Base-by-base conservation (phyloP, 768 basidiomycete species). In the Candolleomyces aberdarensis region DNA sequence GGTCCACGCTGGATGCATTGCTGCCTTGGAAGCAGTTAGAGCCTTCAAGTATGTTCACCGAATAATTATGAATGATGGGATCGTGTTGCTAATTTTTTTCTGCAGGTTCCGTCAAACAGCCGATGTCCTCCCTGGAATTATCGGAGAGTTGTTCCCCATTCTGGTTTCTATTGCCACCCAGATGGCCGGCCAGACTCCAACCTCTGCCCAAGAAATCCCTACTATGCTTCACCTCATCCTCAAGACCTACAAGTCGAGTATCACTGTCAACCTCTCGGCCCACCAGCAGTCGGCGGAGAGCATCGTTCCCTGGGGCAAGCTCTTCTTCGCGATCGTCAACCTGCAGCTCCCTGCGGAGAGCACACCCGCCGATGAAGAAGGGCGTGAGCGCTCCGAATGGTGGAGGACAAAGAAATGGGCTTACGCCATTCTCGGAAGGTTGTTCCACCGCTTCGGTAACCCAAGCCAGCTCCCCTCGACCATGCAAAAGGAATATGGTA, bases 381-480 rank as follows among this genome's bases (percentile, higher is more conserved):
- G 89, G 15, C 78, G 90, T 40, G 92, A 94, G 75, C 80, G 79
- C 51, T 84, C 80, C 50, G 89, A 92, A 66, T 96, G 94, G 94
- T 93, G 92, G 90, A 89, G 88, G 70, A 83, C 89, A 9, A 96
- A 96, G 76, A 96, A 96, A 70, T 96, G 94, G 94, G 91, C 94
- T 0, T 94, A 88, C 69, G 84, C 82, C n/a, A 85, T 85, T 41
- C 77, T 96, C 8, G 89, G 90, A 40, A 79, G 87, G 22, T 76
- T 94, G 15, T 94, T 94, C 81, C 88, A 89, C 67, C 81, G 89
- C 83, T 96, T 86, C 66, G 94, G 94, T 9, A 94, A 91, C 72
- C 93, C 94, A 0, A 89, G 90, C 0, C 94, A 95, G 70, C 83
- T 96, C 26, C 92, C 93, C 0, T 82, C 78, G 56, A 78, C 88